Conservation (phyloP, 805 yeast genomes). For the Monosporozyma unispora region DNA sequence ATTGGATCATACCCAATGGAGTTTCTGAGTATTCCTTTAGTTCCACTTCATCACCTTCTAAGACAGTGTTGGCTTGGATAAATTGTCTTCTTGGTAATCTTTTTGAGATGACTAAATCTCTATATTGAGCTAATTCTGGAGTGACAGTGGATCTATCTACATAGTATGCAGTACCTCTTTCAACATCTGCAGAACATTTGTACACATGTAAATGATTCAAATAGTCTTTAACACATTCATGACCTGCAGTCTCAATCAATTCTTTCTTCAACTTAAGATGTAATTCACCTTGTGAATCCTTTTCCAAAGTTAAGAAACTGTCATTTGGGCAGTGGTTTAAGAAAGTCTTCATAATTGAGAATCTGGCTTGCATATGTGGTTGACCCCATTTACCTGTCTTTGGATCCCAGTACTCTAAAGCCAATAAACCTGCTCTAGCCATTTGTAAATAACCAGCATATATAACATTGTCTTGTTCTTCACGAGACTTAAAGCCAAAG, state of each 20-base stretch:
- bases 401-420: conserved; percentile 85
- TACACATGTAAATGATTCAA: conserved; percentile 64
- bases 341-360: conserved; percentile 70
- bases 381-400: conserved; percentile 80
- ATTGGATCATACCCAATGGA: conserved; percentile 67
- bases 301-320: conserved; percentile 47
- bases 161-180: conserved; percentile 55
- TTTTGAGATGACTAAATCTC: conserved; percentile 60
- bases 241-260: conserved; percentile 62
- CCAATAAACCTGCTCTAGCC: conserved; percentile 82
- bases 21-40: conserved; percentile 70
- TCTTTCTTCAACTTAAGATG: conserved; percentile 48
- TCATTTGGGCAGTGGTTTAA: conserved; percentile 46
- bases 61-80: conserved; percentile 68
- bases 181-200: conserved; percentile 70
- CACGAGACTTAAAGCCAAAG: conserved; percentile 53
- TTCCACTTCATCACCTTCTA: conserved; percentile 28
- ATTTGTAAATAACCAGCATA: conserved; percentile 65
- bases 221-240: conserved; percentile 62
- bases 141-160: conserved; percentile 60
- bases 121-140: conserved; percentile 50
- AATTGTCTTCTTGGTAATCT: conserved; percentile 79
- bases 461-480: conserved; percentile 55
- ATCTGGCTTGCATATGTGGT: conserved; percentile 91
- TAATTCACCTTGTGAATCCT: conserved; percentile 47